phyloP scores from a whole-genome alignment of 768 basidiomycete species.

The Pleurotus cornucopiae region DNA sequence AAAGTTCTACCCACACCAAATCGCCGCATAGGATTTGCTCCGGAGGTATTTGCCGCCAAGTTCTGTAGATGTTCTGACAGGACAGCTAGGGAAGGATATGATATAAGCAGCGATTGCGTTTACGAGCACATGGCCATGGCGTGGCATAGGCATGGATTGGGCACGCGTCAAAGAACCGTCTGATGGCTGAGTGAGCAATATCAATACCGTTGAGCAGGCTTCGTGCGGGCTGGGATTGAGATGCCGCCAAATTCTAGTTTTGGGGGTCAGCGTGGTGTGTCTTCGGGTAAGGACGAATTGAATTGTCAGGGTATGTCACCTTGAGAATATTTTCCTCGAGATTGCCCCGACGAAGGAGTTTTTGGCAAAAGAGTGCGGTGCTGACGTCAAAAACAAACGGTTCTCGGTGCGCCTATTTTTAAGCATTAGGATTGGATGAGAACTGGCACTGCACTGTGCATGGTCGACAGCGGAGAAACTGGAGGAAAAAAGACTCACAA shows the following conservation, averaged over 20 bases:
- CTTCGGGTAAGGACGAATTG: background rate
- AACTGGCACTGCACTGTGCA: background rate
- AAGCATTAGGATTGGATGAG: too few relatives aligned
- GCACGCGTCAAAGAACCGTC: background rate
- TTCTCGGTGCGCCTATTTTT: background rate
- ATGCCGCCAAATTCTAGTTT: too few relatives aligned
- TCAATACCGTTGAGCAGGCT: background rate
- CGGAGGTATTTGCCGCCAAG: background rate
- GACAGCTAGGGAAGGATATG: background rate
- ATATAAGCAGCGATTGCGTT: background rate
- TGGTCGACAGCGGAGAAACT: background rate
- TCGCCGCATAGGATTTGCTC: slow-evolving; percentile 5
- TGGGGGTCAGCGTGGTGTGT: background rate
- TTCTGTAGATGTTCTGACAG: background rate
- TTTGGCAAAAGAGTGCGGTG: background rate
- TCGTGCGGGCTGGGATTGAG: too few relatives aligned
- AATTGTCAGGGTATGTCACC: background rate
- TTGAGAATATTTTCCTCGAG: slow-evolving; percentile 2
- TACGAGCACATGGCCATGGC: slow-evolving; percentile 6
- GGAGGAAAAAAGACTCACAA: background rate
- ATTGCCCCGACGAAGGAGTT: background rate
- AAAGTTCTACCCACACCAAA: background rate
- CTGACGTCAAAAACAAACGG: slow-evolving; percentile 4
- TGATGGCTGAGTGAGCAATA: background rate
- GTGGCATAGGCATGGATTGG: background rate